Conservation (phyloP, 169 alveolate species). For the Amoebophrya sp. region DNA sequence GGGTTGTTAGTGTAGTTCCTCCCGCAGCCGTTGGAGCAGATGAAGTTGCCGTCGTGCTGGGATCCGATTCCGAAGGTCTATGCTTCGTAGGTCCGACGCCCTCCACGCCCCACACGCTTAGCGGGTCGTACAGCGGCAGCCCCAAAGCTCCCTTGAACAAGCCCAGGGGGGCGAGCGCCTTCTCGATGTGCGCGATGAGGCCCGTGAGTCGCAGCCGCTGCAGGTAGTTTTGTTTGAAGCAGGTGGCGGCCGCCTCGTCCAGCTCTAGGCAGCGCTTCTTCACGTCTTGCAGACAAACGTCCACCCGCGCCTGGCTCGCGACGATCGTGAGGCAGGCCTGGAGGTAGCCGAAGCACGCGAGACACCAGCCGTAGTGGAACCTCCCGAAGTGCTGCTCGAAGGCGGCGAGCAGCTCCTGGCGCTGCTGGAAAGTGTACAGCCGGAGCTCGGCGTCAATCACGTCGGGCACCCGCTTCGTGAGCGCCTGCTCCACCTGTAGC, state of each 20-base stretch:
- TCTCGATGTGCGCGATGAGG: neutral
- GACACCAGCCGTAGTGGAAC: neutral
- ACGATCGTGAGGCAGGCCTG: neutral
- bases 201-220: neutral
- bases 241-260: neutral
- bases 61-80: neutral
- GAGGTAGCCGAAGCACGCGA: neutral
- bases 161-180: no score
- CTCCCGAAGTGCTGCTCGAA: neutral
- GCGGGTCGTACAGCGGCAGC: no score
- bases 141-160: no score
- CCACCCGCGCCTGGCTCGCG: neutral
- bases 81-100: no score
- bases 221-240: neutral
- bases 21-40: neutral
- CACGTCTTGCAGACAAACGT: neutral
- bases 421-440: no score
- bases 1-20: neutral
- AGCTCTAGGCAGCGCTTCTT: neutral
- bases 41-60: neutral
- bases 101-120: no score
- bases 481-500: no score
- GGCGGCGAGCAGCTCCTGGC: no score
- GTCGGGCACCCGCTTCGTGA: no score
- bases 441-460: no score